phyloP scores from a whole-genome alignment of 495 filamentous ascomycete genomes.

The Melanomma pulvis-pyrius region DNA sequence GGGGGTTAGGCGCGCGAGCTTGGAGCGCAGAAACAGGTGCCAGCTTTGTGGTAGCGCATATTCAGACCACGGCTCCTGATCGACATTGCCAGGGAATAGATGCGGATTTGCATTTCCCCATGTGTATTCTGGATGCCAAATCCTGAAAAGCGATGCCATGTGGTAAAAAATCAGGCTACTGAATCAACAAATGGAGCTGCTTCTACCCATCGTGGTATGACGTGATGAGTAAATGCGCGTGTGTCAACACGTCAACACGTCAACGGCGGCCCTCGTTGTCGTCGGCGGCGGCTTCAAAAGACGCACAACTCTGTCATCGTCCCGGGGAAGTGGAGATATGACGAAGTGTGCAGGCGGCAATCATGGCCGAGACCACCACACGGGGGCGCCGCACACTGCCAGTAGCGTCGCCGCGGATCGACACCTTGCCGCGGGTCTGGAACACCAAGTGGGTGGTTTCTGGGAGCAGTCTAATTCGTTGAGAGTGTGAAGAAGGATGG shows the following conservation, averaged over 20 bases:
- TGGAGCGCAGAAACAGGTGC: not conserved
- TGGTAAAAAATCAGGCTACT: too few relatives aligned
- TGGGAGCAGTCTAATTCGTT: not conserved
- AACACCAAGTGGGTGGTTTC: not conserved
- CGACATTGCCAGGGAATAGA: not conserved
- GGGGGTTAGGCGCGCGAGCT: not conserved
- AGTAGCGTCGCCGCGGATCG: not conserved
- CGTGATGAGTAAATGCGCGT: too few relatives aligned
- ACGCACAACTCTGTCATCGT: not conserved
- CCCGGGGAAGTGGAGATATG: not conserved
- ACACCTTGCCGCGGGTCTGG: not conserved
- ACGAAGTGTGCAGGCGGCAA: not conserved
- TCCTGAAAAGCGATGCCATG: too few relatives aligned
- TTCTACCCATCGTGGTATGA: too few relatives aligned
- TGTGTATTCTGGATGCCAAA: too few relatives aligned
- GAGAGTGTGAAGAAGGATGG: not conserved
- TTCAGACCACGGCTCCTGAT: not conserved
- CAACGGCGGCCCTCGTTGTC: not conserved
- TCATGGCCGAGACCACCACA: not conserved
- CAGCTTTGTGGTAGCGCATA: not conserved
- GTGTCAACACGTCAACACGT: too few relatives aligned
- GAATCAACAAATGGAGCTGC: too few relatives aligned
- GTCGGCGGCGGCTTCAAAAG: not conserved
- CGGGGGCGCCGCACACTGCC: not conserved
- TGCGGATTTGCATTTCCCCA: too few relatives aligned